phyloP scores from a whole-genome alignment of 1,284 basidiomycete genomes.

The Puccinia hordei region DNA sequence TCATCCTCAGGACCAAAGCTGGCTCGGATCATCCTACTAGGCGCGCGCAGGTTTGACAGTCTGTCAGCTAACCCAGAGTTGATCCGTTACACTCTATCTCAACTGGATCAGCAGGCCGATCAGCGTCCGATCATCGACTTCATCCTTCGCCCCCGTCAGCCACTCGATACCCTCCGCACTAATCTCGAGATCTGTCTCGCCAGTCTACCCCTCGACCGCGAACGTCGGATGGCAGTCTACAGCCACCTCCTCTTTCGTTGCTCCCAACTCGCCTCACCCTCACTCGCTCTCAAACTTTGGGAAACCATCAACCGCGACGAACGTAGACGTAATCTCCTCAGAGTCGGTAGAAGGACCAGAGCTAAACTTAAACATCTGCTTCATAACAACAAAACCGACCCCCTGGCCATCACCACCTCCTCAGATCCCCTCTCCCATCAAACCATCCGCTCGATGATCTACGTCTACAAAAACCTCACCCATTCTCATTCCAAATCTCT shows the following conservation, averaged over 20 bases:
- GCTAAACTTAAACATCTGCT: background rate
- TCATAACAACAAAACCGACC: background rate
- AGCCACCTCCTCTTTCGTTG: slow-evolving; percentile 27
- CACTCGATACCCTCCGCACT: background rate
- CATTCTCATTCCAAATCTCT: background rate
- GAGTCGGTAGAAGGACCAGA: slow-evolving; percentile 3
- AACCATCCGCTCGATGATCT: slow-evolving; percentile 28
- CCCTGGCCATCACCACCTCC: background rate
- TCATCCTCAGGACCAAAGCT: background rate
- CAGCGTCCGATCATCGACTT: slow-evolving; percentile 34
- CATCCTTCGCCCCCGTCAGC: slow-evolving; percentile 25
- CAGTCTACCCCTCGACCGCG: background rate
- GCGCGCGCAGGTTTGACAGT: background rate
- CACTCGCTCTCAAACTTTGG: slow-evolving; percentile 13
- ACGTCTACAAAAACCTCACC: slow-evolving; percentile 25
- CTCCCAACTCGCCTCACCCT: slow-evolving; percentile 11
- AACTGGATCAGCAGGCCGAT: background rate
- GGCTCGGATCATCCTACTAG: slow-evolving; percentile 30
- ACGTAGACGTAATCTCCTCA: background rate
- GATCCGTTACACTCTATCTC: background rate
- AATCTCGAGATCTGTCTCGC: slow-evolving; percentile 25
- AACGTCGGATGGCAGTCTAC: background rate
- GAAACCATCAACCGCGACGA: slow-evolving; percentile 6
- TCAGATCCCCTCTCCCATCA: slow-evolving; percentile 3
- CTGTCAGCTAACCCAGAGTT: slow-evolving; percentile 3